A percentile compares a stretch with the other conserved stretches of the same genome.
Evolutionary conservation across 2,329 filamentous ascomycete species (phyloP).

Genomic region (Acephala macrosclerotiorum): DNA sequence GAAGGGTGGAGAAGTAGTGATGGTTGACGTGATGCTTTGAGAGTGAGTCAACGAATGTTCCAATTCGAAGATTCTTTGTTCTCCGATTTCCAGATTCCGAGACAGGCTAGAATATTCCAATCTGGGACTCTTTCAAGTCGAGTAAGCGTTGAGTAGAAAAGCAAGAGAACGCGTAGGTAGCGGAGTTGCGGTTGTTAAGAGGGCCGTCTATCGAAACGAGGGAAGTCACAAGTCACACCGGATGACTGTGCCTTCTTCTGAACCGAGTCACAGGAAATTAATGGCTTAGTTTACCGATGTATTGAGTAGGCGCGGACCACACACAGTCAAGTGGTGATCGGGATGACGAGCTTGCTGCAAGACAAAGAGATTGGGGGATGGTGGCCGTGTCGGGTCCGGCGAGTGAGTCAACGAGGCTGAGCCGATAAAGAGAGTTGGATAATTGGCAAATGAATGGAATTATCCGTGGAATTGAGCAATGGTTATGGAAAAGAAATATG

Average conservation of each 20-base stretch:
- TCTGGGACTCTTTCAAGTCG: background rate
- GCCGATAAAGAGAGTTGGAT: conserved; percentile 29
- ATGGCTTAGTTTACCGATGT: conserved; percentile 9
- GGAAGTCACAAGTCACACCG: conserved; percentile 34
- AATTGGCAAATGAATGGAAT: conserved; percentile 34
- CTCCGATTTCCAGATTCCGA: conserved; percentile 10
- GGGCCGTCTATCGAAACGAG: conserved; percentile 29
- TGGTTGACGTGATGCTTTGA: conserved; percentile 17
- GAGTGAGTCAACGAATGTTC: conserved; percentile 21
- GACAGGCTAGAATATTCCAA: conserved; percentile 12
- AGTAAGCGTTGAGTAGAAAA: conserved; percentile 8
- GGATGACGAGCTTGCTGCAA: conserved; percentile 20
- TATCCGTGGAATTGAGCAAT: conserved; percentile 27
- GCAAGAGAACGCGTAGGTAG: conserved; percentile 20
- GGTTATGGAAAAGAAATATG: conserved; percentile 7
- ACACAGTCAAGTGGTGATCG: conserved; percentile 37
- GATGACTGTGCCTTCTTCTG: conserved; percentile 30
- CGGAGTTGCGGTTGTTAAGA: conserved; percentile 25
- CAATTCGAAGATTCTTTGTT: conserved; percentile 22
- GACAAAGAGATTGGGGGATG: conserved; percentile 28
- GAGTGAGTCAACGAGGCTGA: conserved; percentile 35
- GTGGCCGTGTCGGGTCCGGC: conserved; percentile 26
- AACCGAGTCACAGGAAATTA: conserved; percentile 27
- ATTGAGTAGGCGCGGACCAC: conserved; percentile 31
- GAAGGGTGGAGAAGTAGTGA: conserved; percentile 4